Evolutionary conservation across 805 yeast species (phyloP).

Genomic region (Kluyveromyces siamensis): DNA sequence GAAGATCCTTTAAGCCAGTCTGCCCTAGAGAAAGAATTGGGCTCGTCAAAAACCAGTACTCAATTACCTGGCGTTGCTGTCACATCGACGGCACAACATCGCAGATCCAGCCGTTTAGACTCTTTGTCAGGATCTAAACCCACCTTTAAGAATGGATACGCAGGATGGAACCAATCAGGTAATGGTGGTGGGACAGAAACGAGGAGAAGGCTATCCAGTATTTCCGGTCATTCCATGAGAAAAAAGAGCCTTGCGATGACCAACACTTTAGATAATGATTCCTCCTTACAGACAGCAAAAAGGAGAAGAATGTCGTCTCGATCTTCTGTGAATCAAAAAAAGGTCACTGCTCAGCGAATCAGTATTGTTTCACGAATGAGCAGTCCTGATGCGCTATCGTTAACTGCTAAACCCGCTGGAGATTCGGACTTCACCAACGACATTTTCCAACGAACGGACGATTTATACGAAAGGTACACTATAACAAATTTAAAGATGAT

Average conservation of each 20-base stretch:
- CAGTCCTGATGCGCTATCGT: conserved; percentile 13
- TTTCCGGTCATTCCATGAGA: conserved; percentile 9
- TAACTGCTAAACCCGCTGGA: conserved; percentile 11
- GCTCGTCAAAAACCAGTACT: conserved; percentile 6
- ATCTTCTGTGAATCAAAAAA: conserved; percentile 17
- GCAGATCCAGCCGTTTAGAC: conserved; percentile 32
- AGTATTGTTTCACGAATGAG: conserved; percentile 24
- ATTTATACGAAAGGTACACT: conserved; percentile 24
- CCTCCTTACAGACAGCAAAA: conserved; percentile 22
- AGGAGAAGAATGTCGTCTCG: conserved; percentile 22
- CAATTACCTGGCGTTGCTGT: conserved; percentile 14
- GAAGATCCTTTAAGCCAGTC: conserved; percentile 8
- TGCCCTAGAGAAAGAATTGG: conserved; percentile 11
- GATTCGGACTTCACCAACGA: conserved; percentile 11
- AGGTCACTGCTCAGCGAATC: conserved; percentile 26
- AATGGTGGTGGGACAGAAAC: conserved; percentile 3
- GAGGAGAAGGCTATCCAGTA: conserved; percentile 19
- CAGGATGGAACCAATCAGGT: conserved; percentile 1
- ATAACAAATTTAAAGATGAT: conserved; percentile 31
- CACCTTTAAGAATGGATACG: conserved; percentile 20
- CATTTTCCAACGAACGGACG: conserved; percentile 16
- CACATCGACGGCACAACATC: conserved; percentile 5
- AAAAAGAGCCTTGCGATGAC: conserved; percentile 15
- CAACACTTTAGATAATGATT: conserved; percentile 20
- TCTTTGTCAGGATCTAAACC: conserved; percentile 29